A percentile compares a stretch with the other conserved stretches of the same genome.
Evolutionary conservation across 768 basidiomycete genomes (phyloP).

Genomic region (Clavulina sp.): DNA sequence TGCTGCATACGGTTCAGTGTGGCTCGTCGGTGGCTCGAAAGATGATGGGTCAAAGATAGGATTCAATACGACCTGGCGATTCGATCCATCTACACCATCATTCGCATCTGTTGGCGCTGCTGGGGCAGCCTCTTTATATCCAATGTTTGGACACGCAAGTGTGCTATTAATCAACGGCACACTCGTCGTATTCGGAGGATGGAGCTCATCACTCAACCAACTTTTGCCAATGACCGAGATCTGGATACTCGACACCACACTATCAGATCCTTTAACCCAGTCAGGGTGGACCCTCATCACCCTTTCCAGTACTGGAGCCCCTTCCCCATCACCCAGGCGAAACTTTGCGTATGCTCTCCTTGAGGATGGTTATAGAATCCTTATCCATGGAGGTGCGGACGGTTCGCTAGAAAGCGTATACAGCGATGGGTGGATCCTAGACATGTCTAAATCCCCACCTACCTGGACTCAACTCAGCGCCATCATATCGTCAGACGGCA

Average conservation of each 20-base stretch:
- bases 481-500: constrained; percentile 30
- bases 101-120: constrained; percentile 24
- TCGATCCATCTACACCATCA: constrained; percentile 31
- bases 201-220: constrained; percentile 17
- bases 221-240: constrained; percentile 41
- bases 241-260: constrained; percentile 45
- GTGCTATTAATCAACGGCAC: constrained; percentile 51
- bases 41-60: constrained; percentile 57
- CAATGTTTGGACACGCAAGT: constrained; percentile 54
- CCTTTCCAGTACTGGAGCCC: constrained; percentile 21
- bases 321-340: constrained; percentile 39
- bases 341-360: constrained; percentile 37
- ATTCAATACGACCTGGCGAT: constrained; percentile 48
- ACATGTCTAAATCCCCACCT: constrained; percentile 36
- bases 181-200: constrained; percentile 63
- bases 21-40: constrained; percentile 62
- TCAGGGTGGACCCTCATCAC: constrained; percentile 32
- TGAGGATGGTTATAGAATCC: constrained; percentile 33
- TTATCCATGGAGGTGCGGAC: constrained; percentile 70
- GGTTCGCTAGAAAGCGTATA: constrained; percentile 30
- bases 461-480: constrained; percentile 39
- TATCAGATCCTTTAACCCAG: constrained; percentile 21
- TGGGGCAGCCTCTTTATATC: constrained; percentile 34
- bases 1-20: constrained; percentile 34
- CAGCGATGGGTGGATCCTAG: constrained; percentile 54